phyloP scores from a whole-genome alignment of 1,284 basidiomycete genomes.

The Fomes fomentarius region DNA sequence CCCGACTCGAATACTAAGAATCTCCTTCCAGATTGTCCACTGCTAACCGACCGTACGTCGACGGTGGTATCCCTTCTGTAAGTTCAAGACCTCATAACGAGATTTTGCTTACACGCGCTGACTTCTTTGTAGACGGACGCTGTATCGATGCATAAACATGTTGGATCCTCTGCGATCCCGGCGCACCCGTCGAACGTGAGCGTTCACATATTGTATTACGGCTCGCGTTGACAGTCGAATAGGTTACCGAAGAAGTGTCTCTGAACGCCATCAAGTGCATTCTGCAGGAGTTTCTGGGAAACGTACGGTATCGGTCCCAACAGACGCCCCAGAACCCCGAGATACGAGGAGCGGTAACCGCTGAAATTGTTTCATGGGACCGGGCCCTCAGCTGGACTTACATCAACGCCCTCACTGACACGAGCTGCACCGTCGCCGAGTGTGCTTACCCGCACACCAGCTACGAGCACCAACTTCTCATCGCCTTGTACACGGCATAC shows the following conservation, averaged over 20 bases:
- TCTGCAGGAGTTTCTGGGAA: conserved; percentile 8
- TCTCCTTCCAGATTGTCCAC: no score
- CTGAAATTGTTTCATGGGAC: conserved; percentile 18
- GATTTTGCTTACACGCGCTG: no score
- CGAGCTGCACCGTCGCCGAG: conserved; percentile 14
- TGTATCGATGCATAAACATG: no score
- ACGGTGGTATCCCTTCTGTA: no score
- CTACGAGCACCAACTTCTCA: conserved; percentile 13
- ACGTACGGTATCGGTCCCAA: conserved; percentile 6
- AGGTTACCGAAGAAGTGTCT: background rate
- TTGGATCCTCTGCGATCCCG: no score
- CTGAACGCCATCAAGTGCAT: conserved; percentile 1
- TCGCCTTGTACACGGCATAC: conserved; percentile 19
- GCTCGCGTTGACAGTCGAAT: background rate
- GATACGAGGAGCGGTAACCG: conserved; percentile 7
- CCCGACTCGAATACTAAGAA: no score
- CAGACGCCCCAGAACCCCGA: background rate
- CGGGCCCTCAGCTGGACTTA: background rate
- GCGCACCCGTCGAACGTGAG: background rate
- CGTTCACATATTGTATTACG: background rate
- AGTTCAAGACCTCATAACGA: no score
- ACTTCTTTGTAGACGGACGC: no score
- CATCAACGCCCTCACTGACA: conserved; percentile 4
- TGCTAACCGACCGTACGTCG: no score
- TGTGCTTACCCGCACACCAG: conserved; percentile 15